A percentile compares a stretch with the other conserved stretches of the same genome.
phyloP scores from a whole-genome alignment of 495 filamentous ascomycete genomes.

The Physcia stellaris region DNA sequence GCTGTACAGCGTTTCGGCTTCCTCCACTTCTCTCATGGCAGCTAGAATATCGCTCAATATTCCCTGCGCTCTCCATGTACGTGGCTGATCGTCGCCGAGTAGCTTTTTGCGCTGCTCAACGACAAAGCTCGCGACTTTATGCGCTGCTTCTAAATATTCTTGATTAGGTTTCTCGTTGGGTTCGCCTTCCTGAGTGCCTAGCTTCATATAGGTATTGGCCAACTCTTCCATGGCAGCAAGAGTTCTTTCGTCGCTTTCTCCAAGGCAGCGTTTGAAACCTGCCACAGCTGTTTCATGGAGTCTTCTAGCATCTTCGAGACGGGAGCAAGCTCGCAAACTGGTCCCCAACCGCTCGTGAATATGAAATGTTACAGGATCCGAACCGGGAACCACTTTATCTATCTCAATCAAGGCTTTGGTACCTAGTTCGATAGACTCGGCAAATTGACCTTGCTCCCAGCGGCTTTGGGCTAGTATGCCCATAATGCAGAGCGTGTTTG shows the following conservation, averaged over 20 bases:
- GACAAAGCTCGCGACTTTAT: slow-evolving; percentile 16
- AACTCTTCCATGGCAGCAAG: background rate
- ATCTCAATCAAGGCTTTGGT: background rate
- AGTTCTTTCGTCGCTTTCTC: background rate
- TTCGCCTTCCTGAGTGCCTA: background rate
- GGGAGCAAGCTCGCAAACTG: background rate
- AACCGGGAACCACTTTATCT: no score
- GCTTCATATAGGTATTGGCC: background rate
- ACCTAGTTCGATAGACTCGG: background rate
- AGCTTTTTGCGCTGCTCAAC: slow-evolving; percentile 1
- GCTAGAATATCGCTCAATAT: background rate
- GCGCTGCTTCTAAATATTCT: slow-evolving; percentile 5
- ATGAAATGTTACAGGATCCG: no score
- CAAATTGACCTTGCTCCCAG: background rate
- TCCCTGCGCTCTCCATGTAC: background rate
- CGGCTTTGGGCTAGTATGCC: background rate
- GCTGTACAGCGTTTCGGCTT: background rate
- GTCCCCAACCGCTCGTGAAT: background rate
- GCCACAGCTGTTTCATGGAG: background rate
- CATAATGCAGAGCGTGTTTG: background rate
- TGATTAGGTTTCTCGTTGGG: background rate
- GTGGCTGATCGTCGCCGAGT: background rate
- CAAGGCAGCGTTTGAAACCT: slow-evolving; percentile 1
- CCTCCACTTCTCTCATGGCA: background rate
- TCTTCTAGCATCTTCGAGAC: background rate